These are phyloP conservation scores for Bretschneidera sinensis DNA, from an alignment of 345 rosid species.

Conservation along the genomic window DNA sequence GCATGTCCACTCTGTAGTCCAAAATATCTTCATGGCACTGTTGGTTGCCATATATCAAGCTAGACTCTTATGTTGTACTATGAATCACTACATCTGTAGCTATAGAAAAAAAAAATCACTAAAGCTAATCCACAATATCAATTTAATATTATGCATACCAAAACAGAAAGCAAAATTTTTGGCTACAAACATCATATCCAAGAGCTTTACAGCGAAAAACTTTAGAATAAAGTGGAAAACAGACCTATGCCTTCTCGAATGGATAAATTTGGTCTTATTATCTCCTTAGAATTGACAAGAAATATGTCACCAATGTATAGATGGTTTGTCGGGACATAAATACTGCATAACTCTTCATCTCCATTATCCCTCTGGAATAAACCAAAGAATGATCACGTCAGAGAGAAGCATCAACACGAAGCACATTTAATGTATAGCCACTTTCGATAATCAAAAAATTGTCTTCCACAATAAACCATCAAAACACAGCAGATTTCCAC, in stretches of 20 bases:
- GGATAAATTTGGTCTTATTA: constrained; percentile 78
- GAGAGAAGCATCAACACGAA: neutral
- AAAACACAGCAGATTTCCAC: too few relatives aligned
- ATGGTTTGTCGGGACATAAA: constrained; percentile 85
- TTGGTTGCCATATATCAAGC: too few relatives aligned
- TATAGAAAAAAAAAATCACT: too few relatives aligned
- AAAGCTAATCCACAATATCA: too few relatives aligned
- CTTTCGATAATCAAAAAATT: neutral
- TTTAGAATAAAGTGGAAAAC: constrained; percentile 4
- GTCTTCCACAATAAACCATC: too few relatives aligned
- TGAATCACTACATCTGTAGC: too few relatives aligned
- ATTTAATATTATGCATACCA: constrained; percentile 1
- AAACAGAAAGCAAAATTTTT: neutral
- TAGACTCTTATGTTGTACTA: too few relatives aligned
- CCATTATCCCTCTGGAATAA: constrained; percentile 57
- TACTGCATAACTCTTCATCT: constrained; percentile 85
- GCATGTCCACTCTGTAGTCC: too few relatives aligned
- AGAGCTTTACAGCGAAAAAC: too few relatives aligned
- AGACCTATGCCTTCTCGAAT: constrained; percentile 90
- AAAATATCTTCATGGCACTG: too few relatives aligned
- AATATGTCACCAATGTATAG: constrained; percentile 76
- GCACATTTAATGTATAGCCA: neutral
- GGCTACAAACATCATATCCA: neutral
- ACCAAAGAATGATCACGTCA: constrained; percentile 8
- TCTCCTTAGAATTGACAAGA: constrained; percentile 73